A percentile compares a stretch with the other conserved stretches of the same genome.
These are phyloP conservation scores for Starmerella sirachaensis DNA, from an alignment of 805 yeast species.

Conservation along the genomic window DNA sequence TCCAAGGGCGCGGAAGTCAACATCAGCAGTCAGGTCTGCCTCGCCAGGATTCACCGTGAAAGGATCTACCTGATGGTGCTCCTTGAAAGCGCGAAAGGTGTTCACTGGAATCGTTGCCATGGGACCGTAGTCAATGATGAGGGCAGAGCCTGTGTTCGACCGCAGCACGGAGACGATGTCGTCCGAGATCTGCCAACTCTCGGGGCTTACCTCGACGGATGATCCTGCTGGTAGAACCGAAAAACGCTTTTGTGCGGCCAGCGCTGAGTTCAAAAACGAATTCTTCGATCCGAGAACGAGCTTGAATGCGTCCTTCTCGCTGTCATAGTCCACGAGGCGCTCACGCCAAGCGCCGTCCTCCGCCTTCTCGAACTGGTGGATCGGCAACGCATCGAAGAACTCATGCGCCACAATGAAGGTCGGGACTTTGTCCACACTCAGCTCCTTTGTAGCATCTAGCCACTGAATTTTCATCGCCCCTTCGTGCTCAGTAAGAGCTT, in stretches of 20 bases:
- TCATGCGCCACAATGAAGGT: constrained; percentile 73
- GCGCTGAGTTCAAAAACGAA: constrained; percentile 10
- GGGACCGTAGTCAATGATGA: constrained; percentile 72
- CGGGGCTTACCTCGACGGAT: constrained; percentile 63
- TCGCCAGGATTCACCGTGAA: constrained; percentile 58
- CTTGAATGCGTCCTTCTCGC: constrained; percentile 13
- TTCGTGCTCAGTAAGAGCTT: constrained; percentile 43
- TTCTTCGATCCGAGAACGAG: constrained; percentile 11
- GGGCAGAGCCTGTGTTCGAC: constrained; percentile 44
- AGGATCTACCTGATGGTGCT: constrained; percentile 65
- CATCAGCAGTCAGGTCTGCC: constrained; percentile 74
- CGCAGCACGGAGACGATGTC: constrained; percentile 39
- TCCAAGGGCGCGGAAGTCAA: constrained; percentile 56
- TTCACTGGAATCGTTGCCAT: constrained; percentile 51
- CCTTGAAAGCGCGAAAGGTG: constrained; percentile 58
- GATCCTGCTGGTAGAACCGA: constrained; percentile 43
- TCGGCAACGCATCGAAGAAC: constrained; percentile 77
- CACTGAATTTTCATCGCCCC: constrained; percentile 32
- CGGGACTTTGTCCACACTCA: constrained; percentile 31
- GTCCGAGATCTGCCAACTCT: constrained; percentile 46
- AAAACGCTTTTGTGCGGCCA: constrained; percentile 33
- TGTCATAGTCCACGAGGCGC: constrained; percentile 46
- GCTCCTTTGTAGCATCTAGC: constrained; percentile 25
- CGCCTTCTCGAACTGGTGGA: constrained; percentile 49
- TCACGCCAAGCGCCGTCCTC: constrained; percentile 60